phyloP scores from a whole-genome alignment of 2,329 filamentous ascomycete genomes.

The Talaromyces funiculosus region DNA sequence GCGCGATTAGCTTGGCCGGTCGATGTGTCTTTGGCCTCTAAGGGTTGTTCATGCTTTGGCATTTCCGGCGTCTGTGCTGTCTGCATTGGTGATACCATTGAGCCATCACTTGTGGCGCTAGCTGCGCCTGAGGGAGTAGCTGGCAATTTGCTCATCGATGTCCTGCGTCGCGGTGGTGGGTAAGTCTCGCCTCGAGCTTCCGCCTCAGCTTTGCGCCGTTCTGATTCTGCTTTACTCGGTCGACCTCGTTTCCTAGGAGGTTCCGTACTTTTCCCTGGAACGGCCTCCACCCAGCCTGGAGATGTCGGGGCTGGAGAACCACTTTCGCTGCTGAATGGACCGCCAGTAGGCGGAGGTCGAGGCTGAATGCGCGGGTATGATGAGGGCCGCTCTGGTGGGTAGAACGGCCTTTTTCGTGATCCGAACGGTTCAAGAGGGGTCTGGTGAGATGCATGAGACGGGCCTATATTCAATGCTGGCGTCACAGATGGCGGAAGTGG shows the following conservation, averaged over 20 bases:
- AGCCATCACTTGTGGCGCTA: conserved; percentile 17
- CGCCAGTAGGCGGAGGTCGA: conserved; percentile 30
- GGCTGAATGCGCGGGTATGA: conserved; percentile 36
- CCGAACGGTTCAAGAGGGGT: conserved; percentile 22
- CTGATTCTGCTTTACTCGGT: conserved; percentile 38
- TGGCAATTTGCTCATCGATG: conserved; percentile 24
- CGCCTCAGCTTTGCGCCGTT: conserved; percentile 33
- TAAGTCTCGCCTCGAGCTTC: conserved; percentile 36
- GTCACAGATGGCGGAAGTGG: conserved; percentile 11
- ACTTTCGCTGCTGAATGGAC: conserved; percentile 31
- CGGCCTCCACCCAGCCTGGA: conserved; percentile 27
- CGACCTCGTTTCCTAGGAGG: conserved; percentile 39
- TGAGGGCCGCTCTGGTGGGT: conserved; percentile 25
- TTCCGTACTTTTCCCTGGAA: conserved; percentile 22
- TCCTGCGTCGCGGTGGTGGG: conserved; percentile 28
- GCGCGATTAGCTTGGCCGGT: neutral
- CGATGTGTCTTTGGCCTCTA: conserved; percentile 1
- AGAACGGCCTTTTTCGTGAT: conserved; percentile 29
- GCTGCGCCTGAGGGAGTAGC: conserved; percentile 29
- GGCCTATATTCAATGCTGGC: conserved; percentile 18
- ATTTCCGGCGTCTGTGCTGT: conserved; percentile 16
- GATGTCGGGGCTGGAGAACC: conserved; percentile 30
- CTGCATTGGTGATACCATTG: conserved; percentile 19
- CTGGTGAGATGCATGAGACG: conserved; percentile 21
- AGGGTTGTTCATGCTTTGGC: conserved; percentile 16